Base-by-base conservation (phyloP, 768 basidiomycete genomes). In the Lentinula guzmanii region DNA sequence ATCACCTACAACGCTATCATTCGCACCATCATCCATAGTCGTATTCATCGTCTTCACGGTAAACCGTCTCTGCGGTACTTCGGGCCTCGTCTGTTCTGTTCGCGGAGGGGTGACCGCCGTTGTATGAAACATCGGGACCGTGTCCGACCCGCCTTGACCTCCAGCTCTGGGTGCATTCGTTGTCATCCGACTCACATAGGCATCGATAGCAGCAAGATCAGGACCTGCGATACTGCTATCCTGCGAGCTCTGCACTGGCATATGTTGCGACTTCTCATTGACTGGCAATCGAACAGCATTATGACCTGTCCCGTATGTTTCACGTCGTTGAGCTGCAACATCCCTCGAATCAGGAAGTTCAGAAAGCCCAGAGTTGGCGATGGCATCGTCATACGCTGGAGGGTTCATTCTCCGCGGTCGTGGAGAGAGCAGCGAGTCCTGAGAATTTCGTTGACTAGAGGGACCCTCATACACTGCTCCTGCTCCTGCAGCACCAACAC, bases 81-180 rank as follows among this genome's bases (percentile, higher is more conserved):
- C 21, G 18, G 11, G 53, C n/a, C 8, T 24, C 7, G 11, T 21
- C 51, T 53, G 24, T 24, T 24, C 24, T 24, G 24, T 24, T 24
- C 24, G 52, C 24, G 28, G 28, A 42, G 55, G 55, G 3, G 55
- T 24, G 24, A 56, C 21, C 21, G 55, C 55, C 21, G 42, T 56
- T 39, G 55, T 56, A 43, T 56, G 55, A n/a, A 56, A 21, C 55
- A 56, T 43, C 13, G 55, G 55, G n/a, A 56, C 55, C 24, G 41
- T n/a, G 31, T 56, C 55, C 4, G 9, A 21, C 10, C 39, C 55
- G n/a, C 39, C 55, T 13, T 37, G 18, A 3, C 39, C 55, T 18
- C 53, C 35, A 39, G 34, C 15, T 35, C 35, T 42, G 6, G 10
- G 21, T 16, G 24, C 18, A 28, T n/a, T 37, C 18, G n/a, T 13